These are phyloP conservation scores for Auxenochlorella pyrenoidosa DNA, from an alignment of 139 green algal genomes.

Conservation along the genomic window DNA sequence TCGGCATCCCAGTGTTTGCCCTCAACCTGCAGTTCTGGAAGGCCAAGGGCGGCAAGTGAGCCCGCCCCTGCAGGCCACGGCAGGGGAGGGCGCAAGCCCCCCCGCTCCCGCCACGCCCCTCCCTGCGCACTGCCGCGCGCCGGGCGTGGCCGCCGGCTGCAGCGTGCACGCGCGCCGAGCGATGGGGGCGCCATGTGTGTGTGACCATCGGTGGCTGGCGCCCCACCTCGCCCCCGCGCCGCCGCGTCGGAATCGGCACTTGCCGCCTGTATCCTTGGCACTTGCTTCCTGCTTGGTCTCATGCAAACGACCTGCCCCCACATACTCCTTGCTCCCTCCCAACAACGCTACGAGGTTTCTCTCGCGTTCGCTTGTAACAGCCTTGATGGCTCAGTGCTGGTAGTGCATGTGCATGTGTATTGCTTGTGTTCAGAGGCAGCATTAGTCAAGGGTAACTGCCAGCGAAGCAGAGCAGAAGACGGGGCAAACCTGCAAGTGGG, in stretches of 20 bases:
- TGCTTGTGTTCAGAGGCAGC: no score
- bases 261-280: not conserved
- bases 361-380: not conserved
- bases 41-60: not conserved
- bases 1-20: not conserved
- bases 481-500: no score
- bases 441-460: no score
- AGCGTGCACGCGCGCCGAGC: not conserved
- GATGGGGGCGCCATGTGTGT: not conserved
- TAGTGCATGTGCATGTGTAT: no score
- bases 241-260: not conserved
- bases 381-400: not conserved
- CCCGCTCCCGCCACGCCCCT: no score
- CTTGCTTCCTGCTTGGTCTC: not conserved
- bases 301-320: not conserved
- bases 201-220: not conserved
- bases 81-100: no score
- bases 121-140: no score
- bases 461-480: no score
- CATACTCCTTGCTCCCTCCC: not conserved
- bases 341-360: not conserved
- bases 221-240: not conserved
- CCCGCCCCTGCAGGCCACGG: no score
- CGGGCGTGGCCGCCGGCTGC: not conserved
- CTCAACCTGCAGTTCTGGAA: slow-evolving; percentile 32